Evolutionary conservation across 1,284 basidiomycete genomes (phyloP), one percentile per base, ranked within the genome.

Genomic region (Testicularia cyperi): DNA sequence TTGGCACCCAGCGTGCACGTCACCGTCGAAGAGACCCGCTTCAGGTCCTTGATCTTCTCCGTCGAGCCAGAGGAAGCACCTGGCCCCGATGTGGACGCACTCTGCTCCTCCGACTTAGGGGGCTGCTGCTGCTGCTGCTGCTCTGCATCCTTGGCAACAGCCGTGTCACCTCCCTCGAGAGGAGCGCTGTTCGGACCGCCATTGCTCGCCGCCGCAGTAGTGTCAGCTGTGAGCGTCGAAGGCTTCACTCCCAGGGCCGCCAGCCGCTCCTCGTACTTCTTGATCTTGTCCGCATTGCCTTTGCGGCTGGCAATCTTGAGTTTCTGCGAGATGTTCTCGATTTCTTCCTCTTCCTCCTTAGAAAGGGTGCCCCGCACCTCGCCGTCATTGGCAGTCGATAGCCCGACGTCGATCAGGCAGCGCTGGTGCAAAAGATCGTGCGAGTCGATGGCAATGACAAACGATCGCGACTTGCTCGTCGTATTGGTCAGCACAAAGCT

Each of bases 301-400:
- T 81, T 81, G 38, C 80, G 65, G 38, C 70, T 65, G 0, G 79
- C 80, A 36, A 81, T 81, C 71, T 81, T 81, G 52, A 81, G 74
- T 69, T 81, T 81, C 53, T 81, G 80, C 22, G 78, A 69, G 38
- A 81, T 62, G 29, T 72, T 78, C 69, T 81, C 80, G 4, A 81
- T 75, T 65, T 81, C 80, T 52, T 81, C 80, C 56, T 81, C 80
- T 44, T 81, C 80, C 20, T 72, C 75, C 44, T 78, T 78, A n/a
- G 77, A 77, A 42, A 81, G 66, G 3, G 76, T 77, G 24, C 78
- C 77, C 18, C 55, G 42, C 20, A 77, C 73, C 38, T 78, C 78
- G 12, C 68, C 52, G 20, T 72, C 72, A 24, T 41, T 48, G n/a
- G 64, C 49, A 23, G 44, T 53, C 18, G 46, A 46, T 15, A 64